phyloP scores from a whole-genome alignment of 2,329 filamentous ascomycete species.

The Immersiporthe knoxdaviesiana region DNA sequence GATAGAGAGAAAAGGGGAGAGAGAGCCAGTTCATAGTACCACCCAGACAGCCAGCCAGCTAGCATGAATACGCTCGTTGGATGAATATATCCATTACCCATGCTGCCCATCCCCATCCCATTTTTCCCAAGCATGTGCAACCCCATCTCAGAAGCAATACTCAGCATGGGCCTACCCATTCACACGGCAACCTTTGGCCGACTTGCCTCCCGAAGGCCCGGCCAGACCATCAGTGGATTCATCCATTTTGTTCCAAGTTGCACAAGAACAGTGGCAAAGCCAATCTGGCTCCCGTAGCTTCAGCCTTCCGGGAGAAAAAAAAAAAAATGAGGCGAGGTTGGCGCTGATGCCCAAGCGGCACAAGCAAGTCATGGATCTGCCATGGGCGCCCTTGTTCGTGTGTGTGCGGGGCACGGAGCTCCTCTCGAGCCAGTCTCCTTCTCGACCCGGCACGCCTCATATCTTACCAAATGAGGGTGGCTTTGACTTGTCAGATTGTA shows the following conservation, averaged over 20 bases:
- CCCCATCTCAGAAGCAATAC: neutral
- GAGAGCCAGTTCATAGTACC: too few species aligned
- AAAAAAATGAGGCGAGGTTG: neutral
- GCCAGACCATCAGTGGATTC: neutral
- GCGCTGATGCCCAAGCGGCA: neutral
- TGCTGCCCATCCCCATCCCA: too few species aligned
- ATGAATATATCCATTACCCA: neutral
- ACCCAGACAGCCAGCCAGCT: too few species aligned
- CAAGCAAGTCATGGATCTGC: neutral
- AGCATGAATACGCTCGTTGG: neutral
- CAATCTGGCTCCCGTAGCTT: neutral
- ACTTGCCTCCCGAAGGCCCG: neutral
- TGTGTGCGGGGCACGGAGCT: neutral
- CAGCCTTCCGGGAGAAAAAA: neutral
- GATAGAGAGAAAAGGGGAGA: too few species aligned
- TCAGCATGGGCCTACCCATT: neutral
- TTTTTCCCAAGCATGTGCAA: neutral
- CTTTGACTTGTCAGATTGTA: constrained; percentile 1
- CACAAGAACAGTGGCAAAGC: neutral
- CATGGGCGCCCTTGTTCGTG: neutral
- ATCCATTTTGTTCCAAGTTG: neutral
- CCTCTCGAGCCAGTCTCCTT: neutral
- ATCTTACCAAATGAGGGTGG: neutral
- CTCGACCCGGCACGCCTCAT: neutral
- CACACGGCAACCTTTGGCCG: neutral